Conservation (phyloP, 2,329 filamentous ascomycete genomes). For the Diaporthe destruens region DNA sequence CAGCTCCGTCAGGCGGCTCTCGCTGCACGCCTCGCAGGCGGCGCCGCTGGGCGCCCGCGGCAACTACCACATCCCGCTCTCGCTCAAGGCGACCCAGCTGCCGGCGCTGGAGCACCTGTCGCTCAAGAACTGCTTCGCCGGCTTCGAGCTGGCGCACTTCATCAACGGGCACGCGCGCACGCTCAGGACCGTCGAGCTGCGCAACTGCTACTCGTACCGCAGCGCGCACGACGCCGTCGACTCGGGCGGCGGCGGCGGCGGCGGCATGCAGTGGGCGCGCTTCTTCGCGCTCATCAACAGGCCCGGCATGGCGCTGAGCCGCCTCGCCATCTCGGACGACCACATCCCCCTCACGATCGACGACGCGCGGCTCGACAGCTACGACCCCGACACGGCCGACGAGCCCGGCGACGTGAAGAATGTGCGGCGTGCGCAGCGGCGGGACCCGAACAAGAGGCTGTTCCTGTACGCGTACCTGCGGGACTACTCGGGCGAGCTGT, state of each 20-base stretch:
- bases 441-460: slow-evolving; percentile 32
- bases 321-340: slow-evolving; percentile 30
- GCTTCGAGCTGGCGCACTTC: slow-evolving; percentile 42
- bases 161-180: slow-evolving; percentile 37
- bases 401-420: slow-evolving; percentile 41
- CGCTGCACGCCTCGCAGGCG: slow-evolving; percentile 39
- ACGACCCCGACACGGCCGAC: slow-evolving; percentile 34
- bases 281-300: slow-evolving; percentile 38
- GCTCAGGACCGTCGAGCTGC: slow-evolving; percentile 36
- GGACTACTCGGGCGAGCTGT: slow-evolving; percentile 41
- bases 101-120: slow-evolving; percentile 37
- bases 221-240: slow-evolving; percentile 23
- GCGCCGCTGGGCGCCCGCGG: slow-evolving; percentile 39
- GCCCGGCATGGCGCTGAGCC: slow-evolving; percentile 28
- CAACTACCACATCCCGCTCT: slow-evolving; percentile 40
- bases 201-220: slow-evolving; percentile 41
- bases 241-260: slow-evolving; percentile 21
- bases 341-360: slow-evolving; percentile 40
- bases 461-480: slow-evolving; percentile 39
- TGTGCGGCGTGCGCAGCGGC: slow-evolving; percentile 36
- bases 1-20: slow-evolving; percentile 34
- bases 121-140: slow-evolving; percentile 40
- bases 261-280: slow-evolving; percentile 39
- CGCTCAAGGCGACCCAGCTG: slow-evolving; percentile 40
- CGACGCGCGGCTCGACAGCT: slow-evolving; percentile 32